These are phyloP conservation scores for Chaetomium sp. DNA, from an alignment of 2,329 filamentous ascomycete genomes.

Conservation along the genomic window DNA sequence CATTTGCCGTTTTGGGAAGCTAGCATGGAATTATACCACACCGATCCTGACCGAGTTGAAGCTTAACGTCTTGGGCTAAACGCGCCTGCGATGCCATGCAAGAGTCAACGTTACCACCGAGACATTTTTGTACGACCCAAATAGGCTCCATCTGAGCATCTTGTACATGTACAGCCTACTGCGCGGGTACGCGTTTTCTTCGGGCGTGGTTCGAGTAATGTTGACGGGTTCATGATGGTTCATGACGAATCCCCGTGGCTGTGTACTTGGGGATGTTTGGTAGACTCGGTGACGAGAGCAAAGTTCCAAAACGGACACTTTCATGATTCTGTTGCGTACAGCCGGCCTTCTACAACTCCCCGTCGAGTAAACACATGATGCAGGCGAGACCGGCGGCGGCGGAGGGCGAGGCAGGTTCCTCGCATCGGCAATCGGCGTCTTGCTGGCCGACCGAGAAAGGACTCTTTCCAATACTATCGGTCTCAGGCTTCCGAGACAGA, in stretches of 20 bases:
- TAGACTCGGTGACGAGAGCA: neutral
- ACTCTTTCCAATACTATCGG: no score
- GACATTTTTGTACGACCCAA: neutral
- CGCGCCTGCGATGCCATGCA: neutral
- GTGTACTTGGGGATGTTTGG: neutral
- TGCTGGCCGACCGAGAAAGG: no score
- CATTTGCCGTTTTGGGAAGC: constrained; percentile 3
- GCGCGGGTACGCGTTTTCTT: neutral
- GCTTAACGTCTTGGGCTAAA: neutral
- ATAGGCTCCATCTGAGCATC: neutral
- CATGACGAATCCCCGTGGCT: neutral
- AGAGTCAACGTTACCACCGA: constrained; percentile 6
- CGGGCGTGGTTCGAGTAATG: neutral
- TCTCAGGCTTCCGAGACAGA: no score
- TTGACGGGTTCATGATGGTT: neutral
- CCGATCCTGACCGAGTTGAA: neutral
- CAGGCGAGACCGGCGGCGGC: neutral
- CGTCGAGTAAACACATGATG: neutral
- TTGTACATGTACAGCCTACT: neutral
- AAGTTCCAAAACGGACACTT: neutral
- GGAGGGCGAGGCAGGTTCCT: no score
- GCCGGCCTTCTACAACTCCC: neutral
- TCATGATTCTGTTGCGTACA: neutral
- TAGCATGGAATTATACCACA: neutral
- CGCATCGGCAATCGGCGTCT: no score